Evolutionary conservation across 2,329 filamentous ascomycete species (phyloP), one percentile per base, ranked within the genome.

Genomic region (Dactylellina haptotyla): DNA sequence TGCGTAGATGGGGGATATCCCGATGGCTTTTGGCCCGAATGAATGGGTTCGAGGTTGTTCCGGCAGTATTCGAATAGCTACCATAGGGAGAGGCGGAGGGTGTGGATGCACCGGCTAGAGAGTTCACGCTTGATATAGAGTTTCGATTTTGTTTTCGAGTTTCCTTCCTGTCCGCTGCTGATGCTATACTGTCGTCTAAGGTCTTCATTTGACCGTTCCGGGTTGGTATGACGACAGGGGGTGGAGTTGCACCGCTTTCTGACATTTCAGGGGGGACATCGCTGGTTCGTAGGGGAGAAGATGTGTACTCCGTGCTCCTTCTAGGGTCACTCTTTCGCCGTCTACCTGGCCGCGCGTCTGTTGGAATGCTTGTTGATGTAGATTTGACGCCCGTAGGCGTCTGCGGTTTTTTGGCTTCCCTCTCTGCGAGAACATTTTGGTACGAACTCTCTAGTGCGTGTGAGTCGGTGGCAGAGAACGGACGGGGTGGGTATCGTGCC

Each of bases 381-480:
- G 67, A 56, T 20, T 64, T 46, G 4, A 46, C n/a, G n/a, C n/a
- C 53, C 39, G 43, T 57, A 18, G 57, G 67, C 10, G 62, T 72
- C 28, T 56, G 50, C 23, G 28, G 59, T 32, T 63, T 57, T 28
- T 69, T 63, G 28, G 61, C 37, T 25, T 71, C 72, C 57, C 25
- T 72, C 45, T 41, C 61, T 10, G 18, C 34, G 41, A 83, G 81
- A 14, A 95, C 83, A 14, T 84, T 82, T 45, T 89, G 81, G 91
- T 93, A 97, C 34, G 91, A 87, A 75, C 88, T 87, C 79, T 96
- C 92, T 10, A 97, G 83, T 1, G 89, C 88, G 76, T 89, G 87
- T 76, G 94, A 96, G 81, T 97, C 93, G 67, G 87, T 88, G 3
- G 84, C 84, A 0, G 90, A 90, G 80, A 96, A 97, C 0, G 93